These are phyloP conservation scores for Aspergillus phoenicis DNA, from an alignment of 2,329 filamentous ascomycete genomes.

Conservation along the genomic window DNA sequence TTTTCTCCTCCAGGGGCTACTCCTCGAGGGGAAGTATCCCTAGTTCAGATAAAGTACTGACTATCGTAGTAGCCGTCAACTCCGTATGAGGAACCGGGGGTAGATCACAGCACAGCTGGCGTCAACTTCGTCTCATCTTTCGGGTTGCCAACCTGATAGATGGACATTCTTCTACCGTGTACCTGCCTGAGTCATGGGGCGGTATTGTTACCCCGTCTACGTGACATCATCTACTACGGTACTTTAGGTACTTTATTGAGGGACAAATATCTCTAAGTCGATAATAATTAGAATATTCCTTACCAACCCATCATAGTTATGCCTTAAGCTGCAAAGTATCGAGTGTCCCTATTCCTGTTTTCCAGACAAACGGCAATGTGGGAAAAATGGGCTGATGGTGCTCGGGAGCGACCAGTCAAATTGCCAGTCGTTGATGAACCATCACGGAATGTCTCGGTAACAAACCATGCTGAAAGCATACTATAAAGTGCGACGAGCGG, in stretches of 20 bases:
- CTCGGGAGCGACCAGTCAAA: neutral
- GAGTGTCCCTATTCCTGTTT: neutral
- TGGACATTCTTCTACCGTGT: neutral
- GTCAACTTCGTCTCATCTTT: neutral
- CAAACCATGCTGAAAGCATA: constrained; percentile 1
- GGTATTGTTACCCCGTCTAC: constrained; percentile 7
- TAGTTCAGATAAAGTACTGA: neutral
- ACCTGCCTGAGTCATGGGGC: constrained; percentile 3
- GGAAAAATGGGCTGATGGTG: neutral
- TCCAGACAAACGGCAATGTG: neutral
- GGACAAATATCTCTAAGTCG: neutral
- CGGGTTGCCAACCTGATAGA: neutral
- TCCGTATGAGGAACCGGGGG: neutral
- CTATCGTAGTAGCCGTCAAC: neutral
- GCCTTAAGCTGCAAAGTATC: neutral
- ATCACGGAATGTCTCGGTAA: constrained; percentile 10
- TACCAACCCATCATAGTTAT: neutral
- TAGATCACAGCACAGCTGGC: neutral
- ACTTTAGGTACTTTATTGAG: neutral
- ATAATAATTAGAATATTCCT: too few relatives aligned
- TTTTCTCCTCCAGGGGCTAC: neutral
- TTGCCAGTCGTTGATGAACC: neutral
- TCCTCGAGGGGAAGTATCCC: neutral
- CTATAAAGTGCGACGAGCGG: constrained; percentile 2
- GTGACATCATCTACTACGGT: constrained; percentile 9